Base-by-base conservation (phyloP, 2,329 filamentous ascomycete species). In the Aspergillus neoniger region DNA sequence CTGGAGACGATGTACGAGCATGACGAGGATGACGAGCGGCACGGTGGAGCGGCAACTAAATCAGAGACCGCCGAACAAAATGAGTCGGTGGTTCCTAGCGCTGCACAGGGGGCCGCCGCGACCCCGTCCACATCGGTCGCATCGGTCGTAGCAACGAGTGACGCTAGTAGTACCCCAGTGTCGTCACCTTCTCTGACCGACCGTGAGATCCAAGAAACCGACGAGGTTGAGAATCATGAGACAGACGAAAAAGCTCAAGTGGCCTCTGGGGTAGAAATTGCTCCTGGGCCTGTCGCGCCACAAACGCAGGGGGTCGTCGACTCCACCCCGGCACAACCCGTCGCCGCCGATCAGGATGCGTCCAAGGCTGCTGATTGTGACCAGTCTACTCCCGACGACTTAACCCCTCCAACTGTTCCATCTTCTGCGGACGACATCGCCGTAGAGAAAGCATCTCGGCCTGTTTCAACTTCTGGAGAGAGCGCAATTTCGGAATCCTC, bases 1-100 rank as follows among this genome's bases (percentile, higher is more conserved):
- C 63, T 77, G 38, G 75, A 76, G 49, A 76, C 75, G 32, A 77
- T 76, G 75, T 74, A 75, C 55, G 76, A 77, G 59, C 61, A 63
- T 19, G 67, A 68, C 5, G 66, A 67, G 39, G 70, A 73, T 59
- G 70, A 73, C 41, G 75, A 72, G 58, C 67, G 60, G 1, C 61
- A 53, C n/a, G 44, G 19, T 5, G 25, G 53, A 5, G 19, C 44
- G 23, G 44, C 44, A 25, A 49, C 15, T 17, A 43, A 44, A 44
- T 17, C 21, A 19, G 9, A 5, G 41, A 32, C 15, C 7, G 38
- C n/a, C 14, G 52, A 17, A 21, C 17, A 54, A 19, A 47, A 51
- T n/a, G 55, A 55, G 21, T 23, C 39, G 52, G 28, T 17, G 9
- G 23, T 55, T n/a, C 44, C 28, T 25, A 51, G 38, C 17, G 47